phyloP scores from a whole-genome alignment of 305 asterid species.

The Ruellia speciosa region DNA sequence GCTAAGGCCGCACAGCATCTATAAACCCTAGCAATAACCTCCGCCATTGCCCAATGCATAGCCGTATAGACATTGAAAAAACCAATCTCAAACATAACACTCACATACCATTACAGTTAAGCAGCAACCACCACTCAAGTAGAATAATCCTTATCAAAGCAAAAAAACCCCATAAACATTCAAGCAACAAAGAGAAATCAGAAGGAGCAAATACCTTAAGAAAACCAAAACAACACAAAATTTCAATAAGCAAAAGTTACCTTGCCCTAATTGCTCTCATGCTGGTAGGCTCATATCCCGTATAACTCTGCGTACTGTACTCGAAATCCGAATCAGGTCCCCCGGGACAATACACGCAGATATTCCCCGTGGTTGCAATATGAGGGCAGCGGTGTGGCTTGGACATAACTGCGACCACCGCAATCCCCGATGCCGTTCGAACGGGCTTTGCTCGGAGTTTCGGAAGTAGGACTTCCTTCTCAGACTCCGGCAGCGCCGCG shows the following conservation, averaged over 20 bases:
- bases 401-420: slow-evolving; percentile 96
- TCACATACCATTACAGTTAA: not conserved
- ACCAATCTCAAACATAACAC: too few relatives aligned
- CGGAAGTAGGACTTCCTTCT: slow-evolving; percentile 76
- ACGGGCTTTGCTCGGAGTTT: slow-evolving; percentile 93
- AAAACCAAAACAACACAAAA: not conserved
- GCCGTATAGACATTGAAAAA: not conserved
- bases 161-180: not conserved
- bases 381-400: slow-evolving; percentile 96
- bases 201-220: not conserved
- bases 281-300: slow-evolving; percentile 99
- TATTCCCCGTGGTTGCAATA: slow-evolving; percentile 80
- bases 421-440: slow-evolving; percentile 94
- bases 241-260: slow-evolving; percentile 23
- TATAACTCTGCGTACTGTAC: slow-evolving; percentile 93
- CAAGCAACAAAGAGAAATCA: slow-evolving; percentile 5
- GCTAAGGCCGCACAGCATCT: not conserved
- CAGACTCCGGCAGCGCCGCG: slow-evolving; percentile 87
- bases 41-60: not conserved
- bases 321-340: slow-evolving; percentile 91
- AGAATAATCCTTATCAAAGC: not conserved
- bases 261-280: slow-evolving; percentile 99
- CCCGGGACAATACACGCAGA: slow-evolving; percentile 82
- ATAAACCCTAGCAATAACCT: not conserved
- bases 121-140: slow-evolving; percentile 9